These are phyloP conservation scores for Hanseniaspora valbyensis DNA, from an alignment of 805 yeast species.

Conservation along the genomic window DNA sequence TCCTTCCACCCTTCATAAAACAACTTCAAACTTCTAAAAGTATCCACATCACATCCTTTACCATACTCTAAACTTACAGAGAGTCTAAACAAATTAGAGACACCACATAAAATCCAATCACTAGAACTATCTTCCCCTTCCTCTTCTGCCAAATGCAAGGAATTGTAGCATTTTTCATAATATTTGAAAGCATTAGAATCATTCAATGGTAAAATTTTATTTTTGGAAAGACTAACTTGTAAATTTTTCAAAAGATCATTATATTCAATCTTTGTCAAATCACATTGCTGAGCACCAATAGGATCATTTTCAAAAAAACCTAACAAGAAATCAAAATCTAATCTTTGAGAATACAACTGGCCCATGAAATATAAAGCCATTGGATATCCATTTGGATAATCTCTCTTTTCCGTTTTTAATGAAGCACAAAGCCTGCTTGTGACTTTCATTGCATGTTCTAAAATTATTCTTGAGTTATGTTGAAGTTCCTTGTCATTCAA, in stretches of 20 bases:
- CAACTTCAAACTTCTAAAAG: slow-evolving; percentile 40
- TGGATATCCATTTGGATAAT: slow-evolving; percentile 32
- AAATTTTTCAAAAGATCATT: slow-evolving; percentile 6
- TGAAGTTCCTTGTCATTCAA: slow-evolving; percentile 35
- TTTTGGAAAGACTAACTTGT: slow-evolving; percentile 20
- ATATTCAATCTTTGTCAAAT: neutral
- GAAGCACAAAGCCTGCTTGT: slow-evolving; percentile 40
- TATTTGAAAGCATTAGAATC: slow-evolving; percentile 50
- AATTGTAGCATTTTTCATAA: slow-evolving; percentile 42
- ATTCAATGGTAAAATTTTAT: slow-evolving; percentile 42
- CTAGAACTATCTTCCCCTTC: neutral
- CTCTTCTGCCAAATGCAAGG: slow-evolving; percentile 25
- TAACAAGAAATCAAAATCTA: slow-evolving; percentile 30
- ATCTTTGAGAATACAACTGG: slow-evolving; percentile 46
- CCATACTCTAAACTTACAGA: slow-evolving; percentile 66
- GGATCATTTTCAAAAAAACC: slow-evolving; percentile 14
- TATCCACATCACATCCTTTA: slow-evolving; percentile 38
- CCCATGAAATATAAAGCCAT: slow-evolving; percentile 53
- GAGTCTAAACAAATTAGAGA: slow-evolving; percentile 37
- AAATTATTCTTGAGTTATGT: slow-evolving; percentile 45
- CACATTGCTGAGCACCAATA: slow-evolving; percentile 11
- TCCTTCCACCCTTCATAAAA: slow-evolving; percentile 51
- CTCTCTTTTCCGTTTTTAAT: neutral
- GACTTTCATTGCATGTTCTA: slow-evolving; percentile 47
- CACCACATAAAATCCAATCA: slow-evolving; percentile 15